Evolutionary conservation across 805 yeast species (phyloP), one percentile per base, ranked within the genome.

Genomic region (Ogataea nakhonphanomensis): DNA sequence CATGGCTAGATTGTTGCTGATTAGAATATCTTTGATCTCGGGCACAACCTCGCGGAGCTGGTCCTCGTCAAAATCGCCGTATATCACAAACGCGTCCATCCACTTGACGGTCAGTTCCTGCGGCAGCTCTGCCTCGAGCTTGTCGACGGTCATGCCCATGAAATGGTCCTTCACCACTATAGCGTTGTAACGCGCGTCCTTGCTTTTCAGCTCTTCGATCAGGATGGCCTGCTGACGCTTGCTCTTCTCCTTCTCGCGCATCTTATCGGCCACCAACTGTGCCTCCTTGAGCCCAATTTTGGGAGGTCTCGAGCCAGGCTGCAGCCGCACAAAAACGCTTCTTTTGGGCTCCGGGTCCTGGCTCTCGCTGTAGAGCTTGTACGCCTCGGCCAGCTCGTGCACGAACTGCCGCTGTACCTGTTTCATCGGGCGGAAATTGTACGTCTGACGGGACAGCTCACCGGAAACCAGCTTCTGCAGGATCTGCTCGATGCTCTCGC

Each of bases 331-430:
- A 48, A 75, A 79, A 0, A 88, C 91, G 8, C 83, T 76, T 45
- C 95, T 62, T 37, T 76, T 69, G 0, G 96, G 96, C 49, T 87
- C 96, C 2, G 75, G 76, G 59, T 86, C 96, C 46, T 85, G 93
- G 2, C 90, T 76, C 52, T 84, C 89, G 0, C 83, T 68, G 50
- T 74, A 79, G 9, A 87, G 52, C 9, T 71, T 66, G 57, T 67
- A 87, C 0, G 77, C 61, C 20, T 69, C 75, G 0, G 89, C 81
- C 29, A 89, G 54, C 37, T 78, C 79, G 54, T 81, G 91, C 20
- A 89, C 62, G 54, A 88, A 87, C 45, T 67, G 67, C 33, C 96
- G 67, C 58, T 85, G 91, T 5, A 78, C 73, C 10, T 69, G 58
- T 36, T 66, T 71, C 95, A 89, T 86, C 12, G 91, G 82, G 12